Evolutionary conservation across 2,329 filamentous ascomycete species (phyloP).

Genomic region (Cercospora canescens): DNA sequence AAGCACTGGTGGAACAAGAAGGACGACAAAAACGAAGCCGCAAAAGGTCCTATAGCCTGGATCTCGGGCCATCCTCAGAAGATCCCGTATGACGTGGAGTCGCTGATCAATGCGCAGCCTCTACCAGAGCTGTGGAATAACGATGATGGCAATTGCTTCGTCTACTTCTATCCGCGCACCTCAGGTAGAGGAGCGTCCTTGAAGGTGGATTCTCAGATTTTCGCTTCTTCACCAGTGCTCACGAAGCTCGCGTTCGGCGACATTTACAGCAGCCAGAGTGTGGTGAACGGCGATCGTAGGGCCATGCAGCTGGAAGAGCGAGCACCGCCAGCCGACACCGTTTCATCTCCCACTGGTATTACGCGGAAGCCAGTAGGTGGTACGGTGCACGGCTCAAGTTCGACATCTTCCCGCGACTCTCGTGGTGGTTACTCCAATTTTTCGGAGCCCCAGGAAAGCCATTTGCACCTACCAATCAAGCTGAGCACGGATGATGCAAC

Average conservation of each 20-base stretch:
- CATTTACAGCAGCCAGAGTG: slow-evolving; percentile 44
- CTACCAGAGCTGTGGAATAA: slow-evolving; percentile 64
- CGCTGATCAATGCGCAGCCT: slow-evolving; percentile 53
- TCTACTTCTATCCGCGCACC: slow-evolving; percentile 62
- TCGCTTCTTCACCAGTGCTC: slow-evolving; percentile 57
- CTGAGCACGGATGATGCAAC: slow-evolving; percentile 50
- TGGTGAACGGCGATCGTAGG: slow-evolving; percentile 32
- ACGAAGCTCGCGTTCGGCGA: slow-evolving; percentile 58
- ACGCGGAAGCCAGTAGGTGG: slow-evolving; percentile 13
- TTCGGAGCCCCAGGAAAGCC: slow-evolving; percentile 52
- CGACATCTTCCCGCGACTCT: slow-evolving; percentile 35
- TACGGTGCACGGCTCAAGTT: slow-evolving; percentile 23
- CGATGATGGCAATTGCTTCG: slow-evolving; percentile 57
- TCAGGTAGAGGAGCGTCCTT: slow-evolving; percentile 61
- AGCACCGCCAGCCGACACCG: slow-evolving; percentile 30
- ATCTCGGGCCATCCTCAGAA: slow-evolving; percentile 59
- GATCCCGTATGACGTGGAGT: slow-evolving; percentile 56
- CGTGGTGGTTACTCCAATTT: slow-evolving; percentile 49
- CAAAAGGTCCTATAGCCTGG: slow-evolving; percentile 53
- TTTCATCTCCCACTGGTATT: slow-evolving; percentile 33
- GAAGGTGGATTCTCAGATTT: slow-evolving; percentile 59
- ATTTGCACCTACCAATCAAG: slow-evolving; percentile 60
- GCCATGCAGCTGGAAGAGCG: slow-evolving; percentile 33
- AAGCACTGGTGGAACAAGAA: slow-evolving; percentile 36
- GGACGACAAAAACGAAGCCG: slow-evolving; percentile 34